Conservation (phyloP, 345 rosid species). For the Capsella bursapastoris region DNA sequence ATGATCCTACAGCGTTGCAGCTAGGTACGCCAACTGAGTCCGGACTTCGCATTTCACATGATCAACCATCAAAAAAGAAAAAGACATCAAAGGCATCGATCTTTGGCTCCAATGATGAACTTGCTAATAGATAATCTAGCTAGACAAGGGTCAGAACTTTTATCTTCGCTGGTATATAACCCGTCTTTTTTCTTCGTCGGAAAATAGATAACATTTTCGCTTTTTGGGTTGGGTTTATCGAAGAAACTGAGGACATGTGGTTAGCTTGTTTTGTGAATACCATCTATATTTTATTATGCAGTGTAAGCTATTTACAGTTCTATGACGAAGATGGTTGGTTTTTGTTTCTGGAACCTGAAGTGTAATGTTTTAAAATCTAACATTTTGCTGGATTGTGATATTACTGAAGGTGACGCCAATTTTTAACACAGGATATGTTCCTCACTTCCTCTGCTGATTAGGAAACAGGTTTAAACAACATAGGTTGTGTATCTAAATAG, state of each 20-base stretch:
- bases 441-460: background rate
- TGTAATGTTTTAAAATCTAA: background rate
- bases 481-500: background rate
- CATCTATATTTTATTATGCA: conserved; percentile 3
- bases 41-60: conserved; percentile 5
- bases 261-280: conserved; percentile 36
- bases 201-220: background rate
- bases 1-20: conserved; percentile 44
- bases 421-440: background rate
- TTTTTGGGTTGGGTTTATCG: background rate
- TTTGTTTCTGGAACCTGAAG: conserved; percentile 1
- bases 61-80: conserved; percentile 24
- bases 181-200: conserved; percentile 9
- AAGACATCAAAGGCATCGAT: background rate
- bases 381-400: background rate
- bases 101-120: background rate
- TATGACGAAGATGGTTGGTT: conserved; percentile 7
- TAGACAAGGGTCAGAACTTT: conserved; percentile 34
- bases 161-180: conserved; percentile 23
- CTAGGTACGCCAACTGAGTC: conserved; percentile 40
- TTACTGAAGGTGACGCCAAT: background rate
- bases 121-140: conserved; percentile 2
- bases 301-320: conserved; percentile 15
- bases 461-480: background rate
- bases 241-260: conserved; percentile 26